These are phyloP conservation scores for Lagerstroemia speciosa DNA, from an alignment of 345 rosid genomes.

Conservation along the genomic window DNA sequence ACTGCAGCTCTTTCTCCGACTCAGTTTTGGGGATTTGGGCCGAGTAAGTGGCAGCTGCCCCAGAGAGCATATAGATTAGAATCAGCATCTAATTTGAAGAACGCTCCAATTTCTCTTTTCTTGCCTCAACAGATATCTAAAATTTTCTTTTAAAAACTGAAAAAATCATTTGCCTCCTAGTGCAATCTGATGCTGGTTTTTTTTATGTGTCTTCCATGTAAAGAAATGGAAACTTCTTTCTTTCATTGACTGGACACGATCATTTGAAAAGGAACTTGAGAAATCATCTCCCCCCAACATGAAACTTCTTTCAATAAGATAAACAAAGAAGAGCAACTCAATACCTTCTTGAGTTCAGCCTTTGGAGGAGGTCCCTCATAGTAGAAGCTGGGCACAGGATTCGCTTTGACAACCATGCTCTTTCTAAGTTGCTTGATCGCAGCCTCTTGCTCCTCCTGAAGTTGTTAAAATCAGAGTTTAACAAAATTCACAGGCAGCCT, in stretches of 20 bases:
- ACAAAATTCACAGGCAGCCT: not conserved
- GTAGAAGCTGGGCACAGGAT: constrained; percentile 91
- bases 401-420: constrained; percentile 71
- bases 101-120: constrained; percentile 2
- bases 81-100: not conserved
- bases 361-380: constrained; percentile 84
- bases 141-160: not conserved
- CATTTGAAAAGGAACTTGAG: not conserved
- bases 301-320: not conserved
- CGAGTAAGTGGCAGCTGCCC: constrained; percentile 76
- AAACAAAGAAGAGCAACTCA: not conserved
- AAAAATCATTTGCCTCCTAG: not conserved
- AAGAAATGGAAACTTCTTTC: not conserved
- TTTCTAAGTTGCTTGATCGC: constrained; percentile 83
- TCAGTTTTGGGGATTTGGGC: constrained; percentile 59
- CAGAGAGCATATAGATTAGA: not conserved
- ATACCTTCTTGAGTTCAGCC: constrained; percentile 81
- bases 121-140: no score
- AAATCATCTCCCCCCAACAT: not conserved
- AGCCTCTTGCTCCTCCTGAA: constrained; percentile 94
- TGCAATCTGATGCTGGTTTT: not conserved
- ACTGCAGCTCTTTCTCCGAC: constrained; percentile 82
- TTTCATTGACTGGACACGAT: not conserved
- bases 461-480: not conserved
- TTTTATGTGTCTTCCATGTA: not conserved